Evolutionary conservation across 1,284 basidiomycete genomes (phyloP).

Genomic region (Exobasidium cylindrosporum): DNA sequence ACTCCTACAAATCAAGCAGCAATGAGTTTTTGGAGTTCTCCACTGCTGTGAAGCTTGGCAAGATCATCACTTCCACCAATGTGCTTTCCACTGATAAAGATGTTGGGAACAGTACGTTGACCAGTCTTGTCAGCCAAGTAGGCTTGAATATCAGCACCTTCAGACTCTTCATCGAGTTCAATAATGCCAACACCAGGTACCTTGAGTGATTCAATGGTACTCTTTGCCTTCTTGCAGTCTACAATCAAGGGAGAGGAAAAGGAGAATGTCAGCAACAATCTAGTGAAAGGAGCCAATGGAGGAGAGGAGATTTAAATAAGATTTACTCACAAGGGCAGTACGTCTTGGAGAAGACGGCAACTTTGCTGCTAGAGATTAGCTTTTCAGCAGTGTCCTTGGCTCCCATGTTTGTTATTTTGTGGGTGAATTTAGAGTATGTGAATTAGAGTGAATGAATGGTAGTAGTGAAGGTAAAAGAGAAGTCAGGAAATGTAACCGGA

Average conservation of each 20-base stretch:
- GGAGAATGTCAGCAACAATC: not conserved
- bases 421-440: too few relatives aligned
- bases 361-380: constrained; percentile 49
- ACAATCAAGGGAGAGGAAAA: constrained; percentile 1
- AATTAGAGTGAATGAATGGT: too few relatives aligned
- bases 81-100: constrained; percentile 56
- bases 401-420: constrained; percentile 35
- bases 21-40: constrained; percentile 51
- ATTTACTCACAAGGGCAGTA: constrained; percentile 43
- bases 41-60: constrained; percentile 36
- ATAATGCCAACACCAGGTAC: constrained; percentile 49
- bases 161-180: constrained; percentile 55
- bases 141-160: constrained; percentile 51
- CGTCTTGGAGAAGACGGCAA: constrained; percentile 57
- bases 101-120: constrained; percentile 57
- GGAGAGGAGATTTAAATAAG: too few relatives aligned
- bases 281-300: not conserved
- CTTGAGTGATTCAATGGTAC: constrained; percentile 39
- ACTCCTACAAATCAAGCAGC: not conserved
- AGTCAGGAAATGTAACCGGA: too few relatives aligned
- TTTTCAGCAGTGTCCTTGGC: constrained; percentile 52
- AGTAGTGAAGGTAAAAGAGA: too few relatives aligned
- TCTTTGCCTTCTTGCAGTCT: constrained; percentile 54
- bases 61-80: constrained; percentile 55
- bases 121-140: constrained; percentile 57